Percentiles rank a stretch among this genome's conserved stretches.
Evolutionary conservation across 1,139 yeast genomes (phyloP).

Genomic region (Candida tetrigidarum): DNA sequence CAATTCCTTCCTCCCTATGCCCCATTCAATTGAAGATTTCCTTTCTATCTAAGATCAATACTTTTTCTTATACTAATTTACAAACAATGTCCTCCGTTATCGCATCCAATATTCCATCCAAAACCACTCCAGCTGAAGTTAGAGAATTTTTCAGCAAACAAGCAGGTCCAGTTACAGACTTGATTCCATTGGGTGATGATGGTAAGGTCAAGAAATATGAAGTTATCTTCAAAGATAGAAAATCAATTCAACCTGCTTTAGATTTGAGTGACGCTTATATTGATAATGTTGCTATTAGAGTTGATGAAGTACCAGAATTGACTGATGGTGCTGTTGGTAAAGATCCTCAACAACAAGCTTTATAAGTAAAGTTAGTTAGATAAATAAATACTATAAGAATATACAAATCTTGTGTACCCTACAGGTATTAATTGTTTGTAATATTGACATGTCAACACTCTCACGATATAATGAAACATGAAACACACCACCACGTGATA

Average conservation of each 20-base stretch:
- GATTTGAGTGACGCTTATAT: constrained; percentile 76
- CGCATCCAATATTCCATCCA: constrained; percentile 61
- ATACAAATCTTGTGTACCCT: neutral
- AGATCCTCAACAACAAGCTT: constrained; percentile 22
- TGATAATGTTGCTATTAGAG: constrained; percentile 58
- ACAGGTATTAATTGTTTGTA: too few relatives aligned
- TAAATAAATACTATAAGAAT: neutral
- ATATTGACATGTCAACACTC: too few relatives aligned
- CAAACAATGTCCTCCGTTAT: constrained; percentile 44
- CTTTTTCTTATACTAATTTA: neutral
- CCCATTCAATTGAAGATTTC: neutral
- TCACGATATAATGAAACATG: too few relatives aligned
- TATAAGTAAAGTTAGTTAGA: constrained; percentile 22
- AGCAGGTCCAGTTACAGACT: constrained; percentile 52
- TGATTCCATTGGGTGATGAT: constrained; percentile 11
- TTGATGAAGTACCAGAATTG: constrained; percentile 39
- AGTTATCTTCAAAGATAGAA: constrained; percentile 58
- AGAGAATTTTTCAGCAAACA: constrained; percentile 75
- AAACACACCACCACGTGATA: too few relatives aligned
- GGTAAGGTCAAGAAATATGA: constrained; percentile 40
- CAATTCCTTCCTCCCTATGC: neutral
- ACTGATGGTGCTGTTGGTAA: constrained; percentile 14
- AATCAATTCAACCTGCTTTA: constrained; percentile 73
- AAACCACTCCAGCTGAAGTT: constrained; percentile 57
- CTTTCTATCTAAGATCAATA: constrained; percentile 2